A percentile compares a stretch with the other conserved stretches of the same genome.
Evolutionary conservation across 345 rosid species (phyloP).

Genomic region (Hibiscus syriacus): DNA sequence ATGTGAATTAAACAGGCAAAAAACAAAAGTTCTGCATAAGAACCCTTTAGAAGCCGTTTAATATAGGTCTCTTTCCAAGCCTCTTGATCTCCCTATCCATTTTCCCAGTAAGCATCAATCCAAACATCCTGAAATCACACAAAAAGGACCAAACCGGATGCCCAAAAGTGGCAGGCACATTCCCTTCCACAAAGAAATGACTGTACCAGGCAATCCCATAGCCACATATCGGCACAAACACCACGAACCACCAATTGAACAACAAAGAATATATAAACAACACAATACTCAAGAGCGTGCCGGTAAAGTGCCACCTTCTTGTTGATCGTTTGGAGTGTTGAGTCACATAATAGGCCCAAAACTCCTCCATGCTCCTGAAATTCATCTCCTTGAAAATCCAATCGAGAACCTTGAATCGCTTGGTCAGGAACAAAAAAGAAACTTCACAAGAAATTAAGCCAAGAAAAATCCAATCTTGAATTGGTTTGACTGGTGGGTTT

Average conservation of each 20-base stretch:
- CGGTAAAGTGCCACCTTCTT: constrained; percentile 82
- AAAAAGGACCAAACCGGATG: constrained; percentile 85
- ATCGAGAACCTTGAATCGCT: constrained; percentile 1
- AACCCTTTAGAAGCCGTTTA: constrained; percentile 40
- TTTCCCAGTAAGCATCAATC: no score
- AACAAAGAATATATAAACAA: constrained; percentile 42
- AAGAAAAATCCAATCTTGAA: constrained; percentile 16
- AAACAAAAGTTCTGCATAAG: not conserved
- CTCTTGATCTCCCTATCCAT: no score
- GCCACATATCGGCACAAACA: constrained; percentile 60
- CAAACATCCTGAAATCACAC: constrained; percentile 1
- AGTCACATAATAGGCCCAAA: constrained; percentile 80
- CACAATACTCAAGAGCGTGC: constrained; percentile 45
- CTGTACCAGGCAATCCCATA: constrained; percentile 92
- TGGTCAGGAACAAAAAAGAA: not conserved
- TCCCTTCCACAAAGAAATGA: constrained; percentile 93
- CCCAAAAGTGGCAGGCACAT: constrained; percentile 70
- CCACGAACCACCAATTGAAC: constrained; percentile 52
- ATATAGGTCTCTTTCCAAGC: constrained; percentile 70
- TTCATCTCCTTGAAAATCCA: constrained; percentile 62
- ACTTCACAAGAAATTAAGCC: not conserved
- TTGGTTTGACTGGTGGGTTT: constrained; percentile 11
- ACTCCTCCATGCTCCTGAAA: constrained; percentile 90
- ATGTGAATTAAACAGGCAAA: not conserved
- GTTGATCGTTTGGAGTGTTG: constrained; percentile 89